A percentile compares a stretch with the other conserved stretches of the same genome.
Evolutionary conservation across 345 rosid genomes (phyloP).

Genomic region (Eucalyptus microcorys): DNA sequence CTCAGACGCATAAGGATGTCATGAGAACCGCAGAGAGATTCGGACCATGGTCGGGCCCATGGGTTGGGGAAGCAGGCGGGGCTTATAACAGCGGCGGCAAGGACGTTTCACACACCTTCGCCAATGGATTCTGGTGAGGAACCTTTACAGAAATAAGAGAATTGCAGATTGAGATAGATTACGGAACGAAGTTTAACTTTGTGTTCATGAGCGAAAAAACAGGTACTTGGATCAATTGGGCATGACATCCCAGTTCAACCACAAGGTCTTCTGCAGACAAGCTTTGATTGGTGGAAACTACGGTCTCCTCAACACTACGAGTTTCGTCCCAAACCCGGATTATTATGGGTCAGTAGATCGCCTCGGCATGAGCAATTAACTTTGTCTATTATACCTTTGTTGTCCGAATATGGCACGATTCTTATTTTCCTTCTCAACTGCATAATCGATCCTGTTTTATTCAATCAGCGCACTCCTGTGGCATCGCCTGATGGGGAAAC

Average conservation of each 20-base stretch:
- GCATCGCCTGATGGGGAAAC: conserved; percentile 53
- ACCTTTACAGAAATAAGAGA: background rate
- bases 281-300: conserved; percentile 62
- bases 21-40: background rate
- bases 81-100: conserved; percentile 64
- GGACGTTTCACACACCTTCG: conserved; percentile 47
- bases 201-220: background rate
- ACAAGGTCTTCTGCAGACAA: conserved; percentile 60
- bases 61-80: conserved; percentile 70
- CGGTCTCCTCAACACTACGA: conserved; percentile 39
- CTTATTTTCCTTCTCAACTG: background rate
- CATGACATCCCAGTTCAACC: conserved; percentile 41
- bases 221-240: conserved; percentile 67
- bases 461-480: conserved; percentile 37
- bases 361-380: background rate
- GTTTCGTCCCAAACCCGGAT: conserved; percentile 56
- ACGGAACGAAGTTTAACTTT: background rate
- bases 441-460: background rate
- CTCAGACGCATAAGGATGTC: conserved; percentile 32
- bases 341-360: conserved; percentile 31
- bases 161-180: background rate
- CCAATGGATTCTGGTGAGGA: conserved; percentile 43
- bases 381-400: background rate
- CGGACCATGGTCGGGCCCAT: conserved; percentile 41
- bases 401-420: background rate